phyloP scores from a whole-genome alignment of 164 flowering plant species.

The Berberis thunbergii region DNA sequence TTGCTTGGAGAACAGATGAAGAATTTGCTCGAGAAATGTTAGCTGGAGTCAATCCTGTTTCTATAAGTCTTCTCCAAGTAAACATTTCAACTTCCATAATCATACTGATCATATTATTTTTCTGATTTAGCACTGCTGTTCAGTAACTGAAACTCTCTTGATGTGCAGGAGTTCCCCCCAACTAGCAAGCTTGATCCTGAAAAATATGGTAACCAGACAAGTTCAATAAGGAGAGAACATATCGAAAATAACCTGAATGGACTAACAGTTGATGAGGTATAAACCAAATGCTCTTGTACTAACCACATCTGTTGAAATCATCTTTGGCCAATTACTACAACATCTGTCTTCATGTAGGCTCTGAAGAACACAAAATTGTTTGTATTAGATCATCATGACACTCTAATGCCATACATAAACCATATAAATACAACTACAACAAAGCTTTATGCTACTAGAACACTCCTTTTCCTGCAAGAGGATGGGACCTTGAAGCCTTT shows the following conservation, averaged over 20 bases:
- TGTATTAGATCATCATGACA: constrained; percentile 82
- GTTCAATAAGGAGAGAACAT: constrained; percentile 48
- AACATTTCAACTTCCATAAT: background rate
- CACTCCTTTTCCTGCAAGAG: constrained; percentile 58
- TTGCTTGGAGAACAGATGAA: constrained; percentile 94
- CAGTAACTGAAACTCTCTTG: background rate
- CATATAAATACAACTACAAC: constrained; percentile 57
- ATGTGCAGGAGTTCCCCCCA: constrained; percentile 75
- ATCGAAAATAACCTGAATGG: constrained; percentile 54
- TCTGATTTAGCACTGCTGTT: too few relatives aligned
- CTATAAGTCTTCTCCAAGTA: constrained; percentile 62
- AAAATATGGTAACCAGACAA: constrained; percentile 54
- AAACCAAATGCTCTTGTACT: too few relatives aligned
- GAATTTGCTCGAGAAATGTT: constrained; percentile 92
- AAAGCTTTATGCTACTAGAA: constrained; percentile 72
- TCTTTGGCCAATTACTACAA: background rate
- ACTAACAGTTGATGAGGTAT: constrained; percentile 51
- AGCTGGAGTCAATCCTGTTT: constrained; percentile 85
- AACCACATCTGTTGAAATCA: background rate
- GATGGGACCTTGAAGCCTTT: constrained; percentile 74
- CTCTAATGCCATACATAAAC: constrained; percentile 68
- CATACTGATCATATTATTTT: background rate
- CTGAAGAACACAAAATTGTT: constrained; percentile 42
- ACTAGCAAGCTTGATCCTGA: constrained; percentile 59
- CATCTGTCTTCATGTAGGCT: constrained; percentile 26